Percentiles rank a stretch among this genome's conserved stretches.
Conservation (phyloP, 116 monocot species). For the Dioscorea cayenensis region DNA sequence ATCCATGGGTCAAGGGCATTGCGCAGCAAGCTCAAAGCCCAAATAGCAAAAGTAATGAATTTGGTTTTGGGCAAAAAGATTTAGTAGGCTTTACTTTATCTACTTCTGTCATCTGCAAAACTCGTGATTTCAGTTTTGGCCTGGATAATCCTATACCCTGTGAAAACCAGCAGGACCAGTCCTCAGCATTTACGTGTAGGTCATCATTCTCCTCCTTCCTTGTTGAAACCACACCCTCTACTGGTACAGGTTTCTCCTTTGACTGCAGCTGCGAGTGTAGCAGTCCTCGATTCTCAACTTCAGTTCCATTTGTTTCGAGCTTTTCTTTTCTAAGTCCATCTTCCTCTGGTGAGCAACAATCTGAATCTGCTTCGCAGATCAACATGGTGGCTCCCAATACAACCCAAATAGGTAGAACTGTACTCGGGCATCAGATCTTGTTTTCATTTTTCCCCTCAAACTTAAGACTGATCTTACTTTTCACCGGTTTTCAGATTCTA, state of each 20-base stretch:
- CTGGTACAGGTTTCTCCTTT: constrained; percentile 51
- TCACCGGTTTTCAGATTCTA: constrained; percentile 21
- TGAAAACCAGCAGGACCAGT: constrained; percentile 16
- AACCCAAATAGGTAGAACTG: constrained; percentile 30
- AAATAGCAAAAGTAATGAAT: not conserved
- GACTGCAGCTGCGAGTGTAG: constrained; percentile 19
- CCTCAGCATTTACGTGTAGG: constrained; percentile 50
- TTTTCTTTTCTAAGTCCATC: constrained; percentile 54
- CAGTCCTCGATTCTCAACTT: constrained; percentile 16
- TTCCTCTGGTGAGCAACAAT: constrained; percentile 17
- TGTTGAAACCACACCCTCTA: constrained; percentile 5
- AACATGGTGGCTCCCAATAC: constrained; percentile 2
- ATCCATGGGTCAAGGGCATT: constrained; percentile 61
- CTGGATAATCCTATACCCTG: constrained; percentile 21
- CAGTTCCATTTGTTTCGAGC: constrained; percentile 33
- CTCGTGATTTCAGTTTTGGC: constrained; percentile 61
- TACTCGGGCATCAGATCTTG: not conserved
- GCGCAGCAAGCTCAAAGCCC: constrained; percentile 18
- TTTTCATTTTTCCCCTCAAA: not conserved
- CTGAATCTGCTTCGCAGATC: constrained; percentile 4
- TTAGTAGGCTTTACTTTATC: constrained; percentile 36
- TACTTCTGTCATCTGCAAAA: constrained; percentile 14
- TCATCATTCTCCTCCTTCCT: constrained; percentile 61
- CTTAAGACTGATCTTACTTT: not conserved
- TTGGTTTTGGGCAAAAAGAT: constrained; percentile 14